Base-by-base conservation (phyloP, 805 yeast genomes). In the Torulaspora microellipsoides region DNA sequence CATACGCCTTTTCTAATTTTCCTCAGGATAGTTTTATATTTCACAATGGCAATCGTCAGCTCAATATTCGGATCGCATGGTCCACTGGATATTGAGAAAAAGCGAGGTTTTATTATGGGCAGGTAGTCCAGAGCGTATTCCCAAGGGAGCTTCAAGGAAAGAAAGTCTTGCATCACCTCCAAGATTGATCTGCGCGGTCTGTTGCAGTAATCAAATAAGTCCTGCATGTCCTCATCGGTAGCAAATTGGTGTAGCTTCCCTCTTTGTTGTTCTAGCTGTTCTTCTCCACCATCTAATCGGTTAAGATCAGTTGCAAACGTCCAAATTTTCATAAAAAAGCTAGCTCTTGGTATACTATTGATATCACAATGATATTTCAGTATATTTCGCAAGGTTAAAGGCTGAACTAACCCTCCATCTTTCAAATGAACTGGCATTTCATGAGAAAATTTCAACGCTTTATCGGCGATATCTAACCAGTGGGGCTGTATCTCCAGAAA, bases 151-250 rank as follows among this genome's bases (percentile, higher is more conserved):
- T 66, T 72, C 33, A 93, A 70, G 4, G 87, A 76, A 48, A 77
- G 80, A 59, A 93, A 93, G 60, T 93, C 99, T 40, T 79, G 73
- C 6, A 93, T 61, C 0, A 85, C 84, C 61, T 93, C 99, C 15
- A 89, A 59, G 3, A 90, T 75, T 38, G 95, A 88, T 52, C 99
- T 65, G 50, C 96, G 73, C 4, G 98, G 97, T 46, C 98, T 70
- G 59, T 88, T 85, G n/a, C 95, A 95, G 63, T 93, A 93, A 62
- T 91, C 82, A 60, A 80, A 91, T 35, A 90, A 65, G 42, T 86
- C 96, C 59, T 91, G 89, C 40, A 83, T 76, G 39, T 85, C 88
- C 34, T 83, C 83, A 38, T 81, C 71, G 8, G 75, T 68, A 8
- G 84, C 77, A 54, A 93, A 85, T 54, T 93, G 96, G 39, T 68